Evolutionary conservation across 345 rosid species (phyloP).

Genomic region (Camelina neglecta): DNA sequence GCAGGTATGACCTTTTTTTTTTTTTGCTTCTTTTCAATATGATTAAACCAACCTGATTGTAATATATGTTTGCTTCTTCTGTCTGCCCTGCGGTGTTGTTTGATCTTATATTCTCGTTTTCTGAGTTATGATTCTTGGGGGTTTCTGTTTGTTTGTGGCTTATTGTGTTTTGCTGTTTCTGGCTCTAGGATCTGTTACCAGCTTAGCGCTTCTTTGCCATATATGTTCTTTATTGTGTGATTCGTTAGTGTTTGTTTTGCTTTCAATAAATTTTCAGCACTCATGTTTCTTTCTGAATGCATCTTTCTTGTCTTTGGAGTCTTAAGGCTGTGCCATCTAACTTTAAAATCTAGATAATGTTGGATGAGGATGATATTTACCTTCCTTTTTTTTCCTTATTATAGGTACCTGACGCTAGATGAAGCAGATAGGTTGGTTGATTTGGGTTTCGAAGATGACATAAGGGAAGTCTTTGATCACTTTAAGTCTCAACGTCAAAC

Average conservation of each 20-base stretch:
- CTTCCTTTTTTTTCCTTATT: constrained; percentile 32
- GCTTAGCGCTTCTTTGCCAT: neutral
- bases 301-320: neutral
- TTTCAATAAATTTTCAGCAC: neutral
- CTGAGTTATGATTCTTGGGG: neutral
- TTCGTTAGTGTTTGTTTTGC: neutral
- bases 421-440: constrained; percentile 97
- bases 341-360: neutral
- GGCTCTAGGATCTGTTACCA: neutral
- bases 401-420: constrained; percentile 87
- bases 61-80: neutral
- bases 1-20: constrained; percentile 57
- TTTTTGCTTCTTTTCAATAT: neutral
- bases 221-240: neutral
- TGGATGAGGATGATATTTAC: constrained; percentile 25
- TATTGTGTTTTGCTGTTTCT: neutral
- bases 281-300: neutral
- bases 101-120: neutral
- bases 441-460: constrained; percentile 97
- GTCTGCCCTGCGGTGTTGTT: neutral
- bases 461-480: constrained; percentile 92
- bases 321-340: constrained; percentile 24
- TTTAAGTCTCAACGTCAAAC: constrained; percentile 94
- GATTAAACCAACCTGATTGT: neutral
- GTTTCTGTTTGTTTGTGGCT: constrained; percentile 1